Evolutionary conservation across 1,139 yeast species (phyloP).

Genomic region (Pichia sp.): DNA sequence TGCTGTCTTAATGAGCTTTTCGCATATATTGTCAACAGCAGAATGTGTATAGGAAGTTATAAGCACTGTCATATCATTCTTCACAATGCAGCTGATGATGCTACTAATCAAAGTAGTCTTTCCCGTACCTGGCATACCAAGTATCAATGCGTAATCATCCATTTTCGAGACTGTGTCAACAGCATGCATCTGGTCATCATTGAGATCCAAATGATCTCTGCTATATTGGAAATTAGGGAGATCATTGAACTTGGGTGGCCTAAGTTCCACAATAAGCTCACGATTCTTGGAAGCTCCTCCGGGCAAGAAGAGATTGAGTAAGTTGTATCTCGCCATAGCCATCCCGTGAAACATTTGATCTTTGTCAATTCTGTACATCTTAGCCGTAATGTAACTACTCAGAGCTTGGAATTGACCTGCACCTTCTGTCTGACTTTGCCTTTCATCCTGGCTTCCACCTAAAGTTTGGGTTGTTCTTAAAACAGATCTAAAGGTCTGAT

Average conservation of each 20-base stretch:
- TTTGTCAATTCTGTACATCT: constrained; percentile 61
- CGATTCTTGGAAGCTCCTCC: constrained; percentile 47
- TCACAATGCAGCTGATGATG: constrained; percentile 54
- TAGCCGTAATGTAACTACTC: constrained; percentile 5
- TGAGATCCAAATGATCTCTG: constrained; percentile 29
- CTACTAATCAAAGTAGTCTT: constrained; percentile 89
- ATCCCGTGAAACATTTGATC: constrained; percentile 74
- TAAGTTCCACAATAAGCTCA: constrained; percentile 53
- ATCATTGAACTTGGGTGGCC: constrained; percentile 36
- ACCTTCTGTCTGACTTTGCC: neutral
- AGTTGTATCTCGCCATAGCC: constrained; percentile 68
- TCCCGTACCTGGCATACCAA: constrained; percentile 99
- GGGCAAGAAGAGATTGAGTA: constrained; percentile 56
- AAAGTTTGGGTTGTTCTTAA: neutral
- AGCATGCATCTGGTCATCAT: constrained; percentile 66
- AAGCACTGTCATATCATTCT: constrained; percentile 57
- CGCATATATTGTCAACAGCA: constrained; percentile 86
- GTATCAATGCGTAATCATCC: constrained; percentile 67
- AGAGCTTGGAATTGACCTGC: neutral
- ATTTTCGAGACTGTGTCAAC: constrained; percentile 57
- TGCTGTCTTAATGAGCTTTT: constrained; percentile 56
- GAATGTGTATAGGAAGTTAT: constrained; percentile 89
- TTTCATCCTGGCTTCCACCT: neutral
- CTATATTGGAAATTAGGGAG: constrained; percentile 25
- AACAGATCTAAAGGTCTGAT: constrained; percentile 47